phyloP scores from a whole-genome alignment of 768 basidiomycete genomes.

The Lentinula detonsa region DNA sequence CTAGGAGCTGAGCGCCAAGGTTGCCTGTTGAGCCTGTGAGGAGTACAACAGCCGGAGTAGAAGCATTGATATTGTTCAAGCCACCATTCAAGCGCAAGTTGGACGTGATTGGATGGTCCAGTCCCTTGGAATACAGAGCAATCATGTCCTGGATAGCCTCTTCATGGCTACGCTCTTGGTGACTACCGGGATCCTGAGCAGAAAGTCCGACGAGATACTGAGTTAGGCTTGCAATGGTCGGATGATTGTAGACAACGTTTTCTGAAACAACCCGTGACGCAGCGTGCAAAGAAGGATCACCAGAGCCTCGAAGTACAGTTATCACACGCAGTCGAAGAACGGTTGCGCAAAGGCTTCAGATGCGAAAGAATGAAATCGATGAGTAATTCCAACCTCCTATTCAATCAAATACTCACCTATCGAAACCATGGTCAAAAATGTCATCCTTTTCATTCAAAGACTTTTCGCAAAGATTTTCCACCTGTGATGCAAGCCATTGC shows the following conservation, averaged over 20 bases:
- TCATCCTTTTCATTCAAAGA: conserved; percentile 12
- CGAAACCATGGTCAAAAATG: conserved; percentile 24
- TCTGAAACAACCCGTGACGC: conserved; percentile 13
- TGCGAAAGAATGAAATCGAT: conserved; percentile 10
- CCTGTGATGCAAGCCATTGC: conserved; percentile 16
- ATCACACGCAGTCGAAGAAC: conserved; percentile 29
- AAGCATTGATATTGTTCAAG: background rate
- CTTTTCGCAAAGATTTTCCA: conserved; percentile 20
- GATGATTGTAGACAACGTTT: conserved; percentile 20
- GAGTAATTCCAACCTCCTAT: background rate
- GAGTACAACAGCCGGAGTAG: conserved; percentile 19
- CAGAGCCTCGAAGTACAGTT: conserved; percentile 20
- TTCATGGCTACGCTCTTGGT: conserved; percentile 8
- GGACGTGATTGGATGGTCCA: background rate
- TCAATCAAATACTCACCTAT: conserved; percentile 9
- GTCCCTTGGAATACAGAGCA: conserved; percentile 24
- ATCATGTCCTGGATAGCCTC: conserved; percentile 30
- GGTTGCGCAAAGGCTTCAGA: conserved; percentile 14
- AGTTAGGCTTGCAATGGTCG: conserved; percentile 19
- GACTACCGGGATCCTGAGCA: conserved; percentile 5
- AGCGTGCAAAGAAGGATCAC: conserved; percentile 10
- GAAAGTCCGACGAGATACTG: conserved; percentile 12
- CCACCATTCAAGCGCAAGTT: background rate
- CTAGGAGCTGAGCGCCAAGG: conserved; percentile 31
- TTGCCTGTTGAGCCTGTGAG: conserved; percentile 36